These are phyloP conservation scores for Endocarpon pusillum DNA, from an alignment of 495 filamentous ascomycete genomes.

Conservation along the genomic window DNA sequence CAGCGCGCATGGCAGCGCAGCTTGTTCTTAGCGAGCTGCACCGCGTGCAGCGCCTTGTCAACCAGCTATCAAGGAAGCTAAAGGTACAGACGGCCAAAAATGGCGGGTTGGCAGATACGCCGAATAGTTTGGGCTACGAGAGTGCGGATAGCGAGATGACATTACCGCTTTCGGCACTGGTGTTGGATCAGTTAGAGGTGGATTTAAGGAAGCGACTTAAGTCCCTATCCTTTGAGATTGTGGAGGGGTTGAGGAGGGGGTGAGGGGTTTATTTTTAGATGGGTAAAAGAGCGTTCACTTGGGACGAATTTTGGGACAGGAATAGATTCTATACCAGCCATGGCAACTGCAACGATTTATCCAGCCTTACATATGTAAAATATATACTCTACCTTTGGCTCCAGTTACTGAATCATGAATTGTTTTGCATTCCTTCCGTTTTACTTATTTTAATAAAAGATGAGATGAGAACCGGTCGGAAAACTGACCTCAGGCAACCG, in stretches of 20 bases:
- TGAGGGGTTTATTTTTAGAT: not conserved
- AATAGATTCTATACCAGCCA: too few species aligned
- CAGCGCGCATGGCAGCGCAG: slow-evolving; percentile 17
- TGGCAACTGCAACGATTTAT: too few species aligned
- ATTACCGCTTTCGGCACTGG: not conserved
- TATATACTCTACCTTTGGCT: too few species aligned
- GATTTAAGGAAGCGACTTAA: not conserved
- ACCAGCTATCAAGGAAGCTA: slow-evolving; percentile 7
- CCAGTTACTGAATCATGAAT: too few species aligned
- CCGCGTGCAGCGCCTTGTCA: slow-evolving; percentile 19
- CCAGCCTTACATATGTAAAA: too few species aligned
- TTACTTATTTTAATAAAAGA: too few species aligned
- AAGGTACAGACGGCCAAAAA: not conserved
- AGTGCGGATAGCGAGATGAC: not conserved
- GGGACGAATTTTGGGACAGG: too few species aligned
- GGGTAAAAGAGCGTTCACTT: too few species aligned
- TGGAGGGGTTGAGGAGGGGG: not conserved
- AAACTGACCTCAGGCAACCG: too few species aligned
- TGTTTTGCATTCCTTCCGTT: too few species aligned
- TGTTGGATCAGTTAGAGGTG: slow-evolving; percentile 1
- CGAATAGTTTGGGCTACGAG: not conserved
- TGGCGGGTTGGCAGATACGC: not conserved
- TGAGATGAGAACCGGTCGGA: too few species aligned
- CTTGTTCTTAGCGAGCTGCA: slow-evolving; percentile 24
- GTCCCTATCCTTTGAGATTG: not conserved